Conservation (phyloP, 139 green algal species). For the Ettlia oleoabundans region DNA sequence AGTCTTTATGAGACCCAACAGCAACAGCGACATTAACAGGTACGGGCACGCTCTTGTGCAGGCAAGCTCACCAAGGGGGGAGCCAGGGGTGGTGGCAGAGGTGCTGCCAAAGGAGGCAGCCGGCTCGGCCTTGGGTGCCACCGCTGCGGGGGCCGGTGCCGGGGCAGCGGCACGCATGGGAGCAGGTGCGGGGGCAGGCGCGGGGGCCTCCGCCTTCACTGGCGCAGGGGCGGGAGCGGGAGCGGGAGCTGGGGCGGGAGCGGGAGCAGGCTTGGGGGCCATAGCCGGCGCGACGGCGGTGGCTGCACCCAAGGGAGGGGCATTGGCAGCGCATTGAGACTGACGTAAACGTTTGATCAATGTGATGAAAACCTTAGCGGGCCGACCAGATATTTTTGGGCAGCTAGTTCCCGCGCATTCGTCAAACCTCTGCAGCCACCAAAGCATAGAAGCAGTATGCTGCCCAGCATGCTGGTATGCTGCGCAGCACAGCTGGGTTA, state of each 20-base stretch:
- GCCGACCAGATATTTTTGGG: no score
- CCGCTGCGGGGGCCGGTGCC: not conserved
- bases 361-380: no score
- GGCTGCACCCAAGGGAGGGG: not conserved
- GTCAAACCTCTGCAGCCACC: no score
- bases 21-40: no score
- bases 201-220: slow-evolving; percentile 1
- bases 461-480: no score
- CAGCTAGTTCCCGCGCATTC: no score
- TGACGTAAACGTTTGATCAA: no score
- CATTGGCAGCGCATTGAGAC: not conserved
- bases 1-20: no score
- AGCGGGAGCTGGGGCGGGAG: not conserved
- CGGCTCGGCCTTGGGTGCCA: not conserved
- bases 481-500: no score
- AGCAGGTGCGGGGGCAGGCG: slow-evolving; percentile 1
- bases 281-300: not conserved
- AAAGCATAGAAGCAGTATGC: no score
- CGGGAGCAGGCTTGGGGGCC: not conserved
- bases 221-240: not conserved
- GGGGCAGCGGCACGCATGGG: not conserved
- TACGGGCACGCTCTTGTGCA: no score
- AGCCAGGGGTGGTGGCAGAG: not conserved
- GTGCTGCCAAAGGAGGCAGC: not conserved
- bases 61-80: slow-evolving; percentile 3